Evolutionary conservation across 495 filamentous ascomycete species (phyloP), one percentile per base, ranked within the genome.

Genomic region (Aspergillus homomorphus): DNA sequence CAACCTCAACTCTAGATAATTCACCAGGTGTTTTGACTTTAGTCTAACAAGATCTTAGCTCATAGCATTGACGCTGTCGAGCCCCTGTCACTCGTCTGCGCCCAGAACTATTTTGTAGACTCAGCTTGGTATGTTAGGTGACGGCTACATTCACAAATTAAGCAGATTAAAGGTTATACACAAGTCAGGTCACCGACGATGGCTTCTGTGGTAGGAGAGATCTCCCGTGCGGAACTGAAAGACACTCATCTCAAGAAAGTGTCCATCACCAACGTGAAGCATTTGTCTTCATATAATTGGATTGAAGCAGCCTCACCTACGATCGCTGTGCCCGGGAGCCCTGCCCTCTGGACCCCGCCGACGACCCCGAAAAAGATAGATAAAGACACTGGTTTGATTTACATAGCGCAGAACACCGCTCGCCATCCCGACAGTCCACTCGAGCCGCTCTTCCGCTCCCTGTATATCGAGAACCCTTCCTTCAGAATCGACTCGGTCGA

Each of bases 241-340:
- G 9, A 28, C 26, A 28, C 9, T 9, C 9, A 9, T 28, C 26
- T 9, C 4, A 9, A 28, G 9, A 28, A 28, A 55, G 44, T 19
- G 16, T 38, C 44, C 24, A 79, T 79, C 59, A 72, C 67, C 1
- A 59, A 76, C 30, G 66, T 78, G 28, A 68, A 75, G 49, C 71
- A 76, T 23, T 51, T 79, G 33, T 65, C 80, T 9, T 82, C 80
- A 6, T 82, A 82, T 59, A 82, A 73, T 50, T 82, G 80, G 79
- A 67, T 78, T 18, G 69, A 76, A 52, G 59, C 66, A 10, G 33
- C 69, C 4, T 63, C 57, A 0, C 62, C 65, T 22, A 70, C 62
- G 4, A 70, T 70, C 21, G 67, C 57, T 51, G 60, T 67, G 26
- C 67, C 67, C 1, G 67, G 67, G 4, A 51, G 56, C 28, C 67